Base-by-base conservation (phyloP, 2,329 filamentous ascomycete species). In the Colletotrichum sp. region DNA sequence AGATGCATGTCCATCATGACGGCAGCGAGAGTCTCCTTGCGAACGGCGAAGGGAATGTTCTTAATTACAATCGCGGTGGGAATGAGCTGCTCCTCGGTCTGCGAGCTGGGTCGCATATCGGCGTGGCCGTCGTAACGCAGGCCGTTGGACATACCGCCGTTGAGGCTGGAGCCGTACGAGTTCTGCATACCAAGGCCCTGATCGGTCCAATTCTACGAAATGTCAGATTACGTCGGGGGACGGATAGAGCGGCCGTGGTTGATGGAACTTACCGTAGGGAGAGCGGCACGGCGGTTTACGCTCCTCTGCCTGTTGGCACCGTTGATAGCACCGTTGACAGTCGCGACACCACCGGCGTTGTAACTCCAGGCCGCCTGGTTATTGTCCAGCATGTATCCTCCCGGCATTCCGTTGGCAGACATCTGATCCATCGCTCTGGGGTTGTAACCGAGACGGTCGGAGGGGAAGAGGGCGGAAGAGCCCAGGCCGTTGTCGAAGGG, bases 11-110 rank as follows among this genome's bases (percentile, higher is more conserved):
- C 95, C 11, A 96, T 95, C 97, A 99, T 99, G 80, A 98, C 90
- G 78, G 93, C 92, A 39, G 98, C 95, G 52, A 99, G 90, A 81
- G 96, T 95, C 86, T 99, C 97, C 87, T 99, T 99, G 85, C 98
- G 96, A 73, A 99, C 96, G 32, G 98, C 97, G 84, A 99, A 99
- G 0, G 98, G 97, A 49, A 99, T 99, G 84, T 99, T 99, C 88
- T 99, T 99, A 87, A 99, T 99, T 75, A 99, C 97, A 80, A 99
- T 99, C 71, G 97, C 97, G 5, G 97, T 99, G 4, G 96, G 96
- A 76, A 99, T 99, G 77, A 99, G 92, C 87, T 99, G 96, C 79
- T 98, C 96, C 72, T 92, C 90, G 76, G 81, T 86, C 79, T 78
- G 86, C 74, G 81, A 87, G 85, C 81, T 82, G 81, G 71, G 75